A percentile compares a stretch with the other conserved stretches of the same genome.
Conservation (phyloP, 768 basidiomycete species). For the Phlebiopsis gigantea region DNA sequence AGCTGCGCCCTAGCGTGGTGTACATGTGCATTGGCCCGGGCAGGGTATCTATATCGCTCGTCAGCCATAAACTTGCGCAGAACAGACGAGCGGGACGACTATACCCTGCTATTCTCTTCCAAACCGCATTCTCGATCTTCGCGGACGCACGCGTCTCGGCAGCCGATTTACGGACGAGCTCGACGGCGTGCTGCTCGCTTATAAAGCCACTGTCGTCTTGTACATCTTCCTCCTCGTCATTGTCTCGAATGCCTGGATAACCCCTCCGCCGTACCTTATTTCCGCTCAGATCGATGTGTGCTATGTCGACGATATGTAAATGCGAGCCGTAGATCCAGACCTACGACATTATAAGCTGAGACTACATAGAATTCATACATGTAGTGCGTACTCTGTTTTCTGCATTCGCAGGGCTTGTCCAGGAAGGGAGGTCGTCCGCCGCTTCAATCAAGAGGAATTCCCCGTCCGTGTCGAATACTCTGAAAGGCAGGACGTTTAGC, state of each 20-base stretch:
- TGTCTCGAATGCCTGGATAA: slow-evolving; percentile 35
- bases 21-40: slow-evolving; percentile 53
- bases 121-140: slow-evolving; percentile 60
- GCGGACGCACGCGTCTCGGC: slow-evolving; percentile 55
- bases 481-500: not conserved
- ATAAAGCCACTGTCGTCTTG: slow-evolving; percentile 48
- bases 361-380: not conserved
- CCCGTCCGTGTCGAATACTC: slow-evolving; percentile 56
- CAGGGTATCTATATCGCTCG: slow-evolving; percentile 57
- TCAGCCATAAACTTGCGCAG: not conserved
- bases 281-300: slow-evolving; percentile 62
- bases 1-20: slow-evolving; percentile 78
- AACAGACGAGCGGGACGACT: not conserved
- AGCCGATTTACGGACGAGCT: slow-evolving; percentile 48
- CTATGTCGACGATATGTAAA: slow-evolving; percentile 84
- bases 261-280: slow-evolving; percentile 47
- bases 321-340: slow-evolving; percentile 86
- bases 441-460: slow-evolving; percentile 97
- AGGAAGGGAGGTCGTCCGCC: slow-evolving; percentile 80
- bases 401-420: slow-evolving; percentile 90
- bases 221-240: slow-evolving; percentile 46
- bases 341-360: slow-evolving; percentile 35
- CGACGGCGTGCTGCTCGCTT: slow-evolving; percentile 55
- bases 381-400: slow-evolving; percentile 78
- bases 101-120: slow-evolving; percentile 65